Evolutionary conservation across 805 yeast species (phyloP).

Genomic region (Clavispora carvajalis): DNA sequence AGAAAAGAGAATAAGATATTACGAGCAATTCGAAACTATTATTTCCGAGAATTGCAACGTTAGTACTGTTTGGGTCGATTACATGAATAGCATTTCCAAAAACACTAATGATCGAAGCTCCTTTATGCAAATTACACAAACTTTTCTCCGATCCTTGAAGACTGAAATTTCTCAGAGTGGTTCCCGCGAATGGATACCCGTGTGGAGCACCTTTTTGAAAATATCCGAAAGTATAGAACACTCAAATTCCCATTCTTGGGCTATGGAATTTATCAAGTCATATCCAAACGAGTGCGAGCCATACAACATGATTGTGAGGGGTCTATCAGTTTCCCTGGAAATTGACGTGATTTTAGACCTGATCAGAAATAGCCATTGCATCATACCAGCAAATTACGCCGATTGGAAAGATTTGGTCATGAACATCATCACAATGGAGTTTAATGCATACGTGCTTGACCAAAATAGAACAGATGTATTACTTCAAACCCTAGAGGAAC

Average conservation of each 20-base stretch:
- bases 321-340: neutral
- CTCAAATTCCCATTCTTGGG: neutral
- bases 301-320: neutral
- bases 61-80: constrained; percentile 25
- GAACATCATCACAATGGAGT: neutral
- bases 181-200: constrained; percentile 6
- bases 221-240: neutral
- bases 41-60: constrained; percentile 13
- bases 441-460: neutral
- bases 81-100: constrained; percentile 24
- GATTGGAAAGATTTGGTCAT: neutral
- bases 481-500: neutral
- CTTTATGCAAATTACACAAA: neutral
- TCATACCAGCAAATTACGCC: neutral
- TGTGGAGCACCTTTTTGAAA: constrained; percentile 4
- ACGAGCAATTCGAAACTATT: constrained; percentile 33
- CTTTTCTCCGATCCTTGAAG: constrained; percentile 22
- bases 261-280: neutral
- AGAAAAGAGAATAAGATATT: constrained; percentile 19
- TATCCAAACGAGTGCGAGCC: neutral
- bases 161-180: constrained; percentile 2
- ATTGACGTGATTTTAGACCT: neutral
- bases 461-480: neutral
- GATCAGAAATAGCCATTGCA: neutral
- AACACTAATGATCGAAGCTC: constrained; percentile 4